Base-by-base conservation (phyloP, 306 rosid genomes). In the Hylodesmum podocarpum region DNA sequence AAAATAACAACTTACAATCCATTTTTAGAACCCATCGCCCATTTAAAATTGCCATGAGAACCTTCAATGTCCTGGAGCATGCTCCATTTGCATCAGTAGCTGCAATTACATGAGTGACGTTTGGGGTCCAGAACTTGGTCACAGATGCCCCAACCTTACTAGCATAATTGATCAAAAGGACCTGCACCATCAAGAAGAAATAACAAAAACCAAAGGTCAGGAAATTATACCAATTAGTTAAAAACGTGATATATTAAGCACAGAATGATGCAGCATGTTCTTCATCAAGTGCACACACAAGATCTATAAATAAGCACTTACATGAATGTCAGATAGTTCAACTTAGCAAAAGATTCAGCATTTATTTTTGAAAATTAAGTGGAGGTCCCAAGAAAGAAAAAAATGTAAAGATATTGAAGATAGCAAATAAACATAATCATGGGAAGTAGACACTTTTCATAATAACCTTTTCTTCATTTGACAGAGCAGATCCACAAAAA, bases 41-140 rank as follows among this genome's bases (percentile, higher is more conserved):
- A 68, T 86, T 81, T 72, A 92, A 76, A 85, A 92, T 88, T 63
- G 88, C 99, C 97, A 87, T 88, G 43, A 91, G 89, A 50, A 88
- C 91, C 84, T 92, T 92, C 55, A 90, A 80, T 1, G 99, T 95
- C 82, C 99, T 83, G 22, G 93, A 83, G 83, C 94, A 95, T 29
- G 97, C 96, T 75, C 92, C 97, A 13, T 88, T 86, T 61, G 81
- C 90, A 83, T 92, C 91, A 5, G 87, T 83, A 50, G 97, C 88
- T 29, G 97, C 99, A 72, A 95, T 86, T 66, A 92, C 89, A 66
- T 92, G 99, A 14, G 97, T 92, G 67, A 92, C 97, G 54, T 90
- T 62, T 19, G 87, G 83, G 43, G 81, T 88, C 99, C 99, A 95
- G 43, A 34, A 78, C 85, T 87, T 95, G 39, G 91, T 83, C 76